phyloP scores from a whole-genome alignment of 352 stramenopile species.

The Globisporangium okanoganense region DNA sequence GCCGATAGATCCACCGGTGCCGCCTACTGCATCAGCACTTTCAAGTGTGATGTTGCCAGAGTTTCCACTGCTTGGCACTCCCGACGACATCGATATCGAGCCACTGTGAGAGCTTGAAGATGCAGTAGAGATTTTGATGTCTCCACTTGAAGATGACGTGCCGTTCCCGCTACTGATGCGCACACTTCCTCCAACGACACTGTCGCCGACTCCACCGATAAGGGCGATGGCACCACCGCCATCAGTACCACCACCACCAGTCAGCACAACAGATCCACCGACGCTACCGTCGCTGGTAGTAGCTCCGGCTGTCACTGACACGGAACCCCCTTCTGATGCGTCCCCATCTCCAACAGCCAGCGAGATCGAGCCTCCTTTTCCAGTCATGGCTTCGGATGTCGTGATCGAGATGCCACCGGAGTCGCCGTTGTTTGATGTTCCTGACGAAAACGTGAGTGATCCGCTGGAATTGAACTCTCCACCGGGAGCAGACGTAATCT shows the following conservation, averaged over 20 bases:
- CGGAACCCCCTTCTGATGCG: neutral
- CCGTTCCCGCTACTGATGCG: slow-evolving; percentile 18
- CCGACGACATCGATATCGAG: slow-evolving; percentile 18
- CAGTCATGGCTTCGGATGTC: slow-evolving; percentile 21
- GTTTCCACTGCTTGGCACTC: slow-evolving; percentile 11
- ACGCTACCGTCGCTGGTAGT: slow-evolving; percentile 6
- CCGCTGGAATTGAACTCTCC: slow-evolving; percentile 20
- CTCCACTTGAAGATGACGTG: slow-evolving; percentile 15
- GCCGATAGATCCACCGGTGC: slow-evolving; percentile 17
- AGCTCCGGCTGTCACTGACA: slow-evolving; percentile 1
- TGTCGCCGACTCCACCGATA: slow-evolving; percentile 18
- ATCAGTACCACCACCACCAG: slow-evolving; percentile 14
- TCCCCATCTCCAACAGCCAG: slow-evolving; percentile 15
- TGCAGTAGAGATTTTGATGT: slow-evolving; percentile 14
- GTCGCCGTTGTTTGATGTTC: slow-evolving; percentile 17
- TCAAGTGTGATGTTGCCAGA: slow-evolving; percentile 16
- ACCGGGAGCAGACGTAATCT: slow-evolving; percentile 15
- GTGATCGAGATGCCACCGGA: slow-evolving; percentile 24
- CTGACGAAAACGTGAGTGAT: slow-evolving; percentile 20
- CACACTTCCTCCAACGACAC: slow-evolving; percentile 18
- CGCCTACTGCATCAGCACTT: slow-evolving; percentile 14
- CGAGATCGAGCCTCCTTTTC: slow-evolving; percentile 22
- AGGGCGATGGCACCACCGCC: slow-evolving; percentile 15
- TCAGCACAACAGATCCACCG: slow-evolving; percentile 17
- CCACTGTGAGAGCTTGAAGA: slow-evolving; percentile 12